phyloP scores from a whole-genome alignment of 495 filamentous ascomycete genomes.

The Mycothermus thermophilus region DNA sequence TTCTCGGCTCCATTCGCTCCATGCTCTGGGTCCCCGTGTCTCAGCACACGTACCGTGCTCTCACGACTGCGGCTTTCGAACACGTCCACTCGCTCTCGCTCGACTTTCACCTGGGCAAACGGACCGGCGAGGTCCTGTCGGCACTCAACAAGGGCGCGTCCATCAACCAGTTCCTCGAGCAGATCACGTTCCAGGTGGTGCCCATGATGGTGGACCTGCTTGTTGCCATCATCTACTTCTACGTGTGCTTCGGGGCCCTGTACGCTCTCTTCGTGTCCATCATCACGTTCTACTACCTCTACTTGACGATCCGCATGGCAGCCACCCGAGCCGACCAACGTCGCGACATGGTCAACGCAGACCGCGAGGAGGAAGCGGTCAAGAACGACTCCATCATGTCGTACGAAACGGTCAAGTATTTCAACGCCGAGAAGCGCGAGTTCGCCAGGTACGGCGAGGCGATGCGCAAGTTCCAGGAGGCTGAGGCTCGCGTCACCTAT shows the following conservation, averaged over 20 bases:
- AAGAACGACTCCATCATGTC: constrained; percentile 97
- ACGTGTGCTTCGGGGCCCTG: constrained; percentile 66
- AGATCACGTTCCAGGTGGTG: constrained; percentile 86
- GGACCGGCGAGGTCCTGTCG: constrained; percentile 88
- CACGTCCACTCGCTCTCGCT: constrained; percentile 90
- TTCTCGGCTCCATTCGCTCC: constrained; percentile 68
- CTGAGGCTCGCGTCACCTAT: constrained; percentile 76
- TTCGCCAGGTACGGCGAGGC: constrained; percentile 73
- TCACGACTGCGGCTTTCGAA: constrained; percentile 90
- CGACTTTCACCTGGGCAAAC: constrained; percentile 93
- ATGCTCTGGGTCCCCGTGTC: constrained; percentile 89
- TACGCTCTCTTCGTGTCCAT: constrained; percentile 85
- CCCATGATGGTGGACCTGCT: constrained; percentile 87
- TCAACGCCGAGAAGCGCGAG: constrained; percentile 91
- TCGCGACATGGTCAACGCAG: constrained; percentile 84
- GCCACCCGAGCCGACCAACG: constrained; percentile 83
- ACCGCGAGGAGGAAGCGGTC: constrained; percentile 87
- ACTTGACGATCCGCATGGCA: constrained; percentile 89
- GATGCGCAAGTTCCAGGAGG: constrained; percentile 66
- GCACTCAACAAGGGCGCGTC: constrained; percentile 90
- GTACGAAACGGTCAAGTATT: constrained; percentile 98
- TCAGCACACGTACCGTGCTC: constrained; percentile 89
- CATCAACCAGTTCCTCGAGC: constrained; percentile 93
- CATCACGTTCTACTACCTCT: constrained; percentile 92
- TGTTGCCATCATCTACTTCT: constrained; percentile 78